These are phyloP conservation scores for Phlegmacium glaucopus DNA, from an alignment of 768 basidiomycete genomes.

Conservation along the genomic window DNA sequence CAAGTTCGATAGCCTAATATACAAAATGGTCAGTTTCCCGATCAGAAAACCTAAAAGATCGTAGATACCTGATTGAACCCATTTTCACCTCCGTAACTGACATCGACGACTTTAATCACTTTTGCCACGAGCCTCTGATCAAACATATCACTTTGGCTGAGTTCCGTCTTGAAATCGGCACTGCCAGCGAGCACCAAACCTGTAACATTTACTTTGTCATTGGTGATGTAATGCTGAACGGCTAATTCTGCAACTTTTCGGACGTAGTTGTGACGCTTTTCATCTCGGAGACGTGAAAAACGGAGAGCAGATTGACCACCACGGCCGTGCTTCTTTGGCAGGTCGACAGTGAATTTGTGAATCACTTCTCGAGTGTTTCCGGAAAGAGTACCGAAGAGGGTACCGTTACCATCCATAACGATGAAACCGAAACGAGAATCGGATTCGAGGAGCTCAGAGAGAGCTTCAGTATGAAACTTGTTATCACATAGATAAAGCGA, in stretches of 20 bases:
- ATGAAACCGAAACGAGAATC: slow-evolving; percentile 99
- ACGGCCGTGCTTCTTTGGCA: slow-evolving; percentile 99
- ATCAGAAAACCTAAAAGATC: slow-evolving; percentile 8
- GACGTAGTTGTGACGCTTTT: slow-evolving; percentile 99
- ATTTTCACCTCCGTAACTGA: slow-evolving; percentile 97
- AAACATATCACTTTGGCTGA: slow-evolving; percentile 95
- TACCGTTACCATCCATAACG: slow-evolving; percentile 99
- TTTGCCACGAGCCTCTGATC: slow-evolving; percentile 85
- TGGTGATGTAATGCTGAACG: slow-evolving; percentile 96
- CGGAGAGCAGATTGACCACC: slow-evolving; percentile 99
- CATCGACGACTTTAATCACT: slow-evolving; percentile 97
- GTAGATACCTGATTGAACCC: slow-evolving; percentile 92
- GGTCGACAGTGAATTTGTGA: slow-evolving; percentile 98
- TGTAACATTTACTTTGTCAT: slow-evolving; percentile 97
- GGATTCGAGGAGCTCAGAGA: slow-evolving; percentile 94
- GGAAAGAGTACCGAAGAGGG: slow-evolving; percentile 91
- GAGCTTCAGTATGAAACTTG: slow-evolving; percentile 98
- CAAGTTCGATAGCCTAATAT: slow-evolving; percentile 88
- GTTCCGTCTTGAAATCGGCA: slow-evolving; percentile 98
- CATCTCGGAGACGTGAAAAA: slow-evolving; percentile 99
- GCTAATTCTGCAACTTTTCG: slow-evolving; percentile 97
- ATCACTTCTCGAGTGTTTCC: slow-evolving; percentile 97
- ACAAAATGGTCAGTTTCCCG: slow-evolving; percentile 1
- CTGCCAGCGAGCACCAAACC: slow-evolving; percentile 95
- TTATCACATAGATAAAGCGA: slow-evolving; percentile 99